phyloP scores from a whole-genome alignment of 306 rosid species.

The Gillenia trifoliata region DNA sequence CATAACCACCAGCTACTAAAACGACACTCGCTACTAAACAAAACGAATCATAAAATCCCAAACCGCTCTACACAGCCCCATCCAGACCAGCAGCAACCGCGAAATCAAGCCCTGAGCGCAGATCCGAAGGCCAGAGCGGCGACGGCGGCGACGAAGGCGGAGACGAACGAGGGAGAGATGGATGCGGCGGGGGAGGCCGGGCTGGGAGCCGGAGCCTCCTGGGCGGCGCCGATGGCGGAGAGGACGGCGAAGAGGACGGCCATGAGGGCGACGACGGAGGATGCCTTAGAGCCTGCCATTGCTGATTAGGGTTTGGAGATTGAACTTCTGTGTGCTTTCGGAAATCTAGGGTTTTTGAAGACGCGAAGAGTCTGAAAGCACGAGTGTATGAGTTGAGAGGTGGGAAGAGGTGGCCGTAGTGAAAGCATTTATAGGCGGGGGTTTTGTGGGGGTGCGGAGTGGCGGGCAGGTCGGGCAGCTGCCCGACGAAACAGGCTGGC shows the following conservation, averaged over 20 bases:
- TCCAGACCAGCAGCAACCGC: not conserved
- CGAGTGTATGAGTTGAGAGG: not conserved
- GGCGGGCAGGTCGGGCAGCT: constrained; percentile 61
- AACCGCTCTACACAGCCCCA: constrained; percentile 25
- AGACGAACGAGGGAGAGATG: constrained; percentile 47
- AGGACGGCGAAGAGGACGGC: constrained; percentile 38
- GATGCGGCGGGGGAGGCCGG: constrained; percentile 55
- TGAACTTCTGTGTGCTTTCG: not conserved
- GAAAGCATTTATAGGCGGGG: constrained; percentile 32
- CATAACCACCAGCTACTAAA: constrained; percentile 1
- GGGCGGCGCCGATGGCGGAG: constrained; percentile 30
- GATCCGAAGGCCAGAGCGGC: constrained; percentile 67
- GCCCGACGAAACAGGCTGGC: constrained; percentile 66
- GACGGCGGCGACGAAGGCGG: constrained; percentile 37
- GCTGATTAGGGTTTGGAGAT: not conserved
- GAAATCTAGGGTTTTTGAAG: constrained; percentile 18
- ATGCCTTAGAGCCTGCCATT: constrained; percentile 58
- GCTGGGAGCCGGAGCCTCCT: constrained; percentile 74
- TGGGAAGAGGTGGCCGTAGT: not conserved
- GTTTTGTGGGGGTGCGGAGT: not conserved
- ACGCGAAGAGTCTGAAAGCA: not conserved
- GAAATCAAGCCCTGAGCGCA: constrained; percentile 49
- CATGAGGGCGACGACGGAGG: constrained; percentile 34
- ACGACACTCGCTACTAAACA: not conserved
- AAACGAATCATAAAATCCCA: constrained; percentile 13